Conservation (phyloP, 495 filamentous ascomycete species). For the Xylaria intraflava region DNA sequence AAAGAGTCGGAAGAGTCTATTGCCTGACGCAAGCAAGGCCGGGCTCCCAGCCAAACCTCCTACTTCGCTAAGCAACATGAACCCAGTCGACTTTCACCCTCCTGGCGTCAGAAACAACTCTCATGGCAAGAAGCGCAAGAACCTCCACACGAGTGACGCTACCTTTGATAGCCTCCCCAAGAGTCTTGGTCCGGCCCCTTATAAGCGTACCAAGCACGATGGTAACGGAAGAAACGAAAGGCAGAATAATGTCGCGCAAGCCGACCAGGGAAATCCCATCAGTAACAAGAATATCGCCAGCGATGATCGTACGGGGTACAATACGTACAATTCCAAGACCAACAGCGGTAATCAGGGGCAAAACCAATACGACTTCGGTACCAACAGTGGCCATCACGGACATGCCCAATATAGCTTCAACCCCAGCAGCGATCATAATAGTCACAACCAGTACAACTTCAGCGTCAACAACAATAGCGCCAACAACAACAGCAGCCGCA, state of each 20-base stretch:
- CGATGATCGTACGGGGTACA: too few relatives aligned
- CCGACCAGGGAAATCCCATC: background rate
- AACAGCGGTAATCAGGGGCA: too few relatives aligned
- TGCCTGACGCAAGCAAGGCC: constrained; percentile 5
- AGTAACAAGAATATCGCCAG: too few relatives aligned
- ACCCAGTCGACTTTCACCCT: background rate
- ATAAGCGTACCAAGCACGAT: background rate
- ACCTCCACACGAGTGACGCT: background rate
- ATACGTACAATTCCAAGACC: too few relatives aligned
- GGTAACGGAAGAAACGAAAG: background rate
- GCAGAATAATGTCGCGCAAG: background rate
- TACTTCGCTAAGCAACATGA: background rate
- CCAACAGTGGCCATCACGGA: too few relatives aligned
- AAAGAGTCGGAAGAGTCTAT: background rate
- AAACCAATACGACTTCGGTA: too few relatives aligned
- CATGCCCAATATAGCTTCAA: too few relatives aligned
- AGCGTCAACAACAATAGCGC: background rate
- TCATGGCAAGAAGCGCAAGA: background rate
- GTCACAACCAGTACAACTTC: too few relatives aligned
- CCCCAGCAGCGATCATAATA: too few relatives aligned
- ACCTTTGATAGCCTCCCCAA: background rate
- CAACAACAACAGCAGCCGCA: background rate
- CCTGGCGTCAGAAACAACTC: background rate
- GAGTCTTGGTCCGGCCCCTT: background rate
- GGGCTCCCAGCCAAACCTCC: background rate